These are phyloP conservation scores for Teratosphaeria epicoccoides DNA, from an alignment of 2,329 filamentous ascomycete genomes.

Conservation along the genomic window DNA sequence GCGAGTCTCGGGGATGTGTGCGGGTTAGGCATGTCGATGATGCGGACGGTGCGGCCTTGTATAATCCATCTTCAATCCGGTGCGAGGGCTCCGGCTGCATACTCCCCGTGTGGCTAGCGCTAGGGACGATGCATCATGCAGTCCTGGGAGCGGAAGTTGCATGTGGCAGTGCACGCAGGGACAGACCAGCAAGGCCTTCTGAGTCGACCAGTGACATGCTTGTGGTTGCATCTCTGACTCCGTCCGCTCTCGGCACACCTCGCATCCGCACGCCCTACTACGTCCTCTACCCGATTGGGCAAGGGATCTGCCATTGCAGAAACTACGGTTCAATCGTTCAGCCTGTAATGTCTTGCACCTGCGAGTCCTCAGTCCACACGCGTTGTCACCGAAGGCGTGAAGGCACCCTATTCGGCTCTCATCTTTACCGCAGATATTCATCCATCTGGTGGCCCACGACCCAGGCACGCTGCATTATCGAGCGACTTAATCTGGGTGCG, in stretches of 20 bases:
- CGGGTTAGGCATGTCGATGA: not conserved
- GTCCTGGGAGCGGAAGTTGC: not conserved
- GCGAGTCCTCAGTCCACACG: not conserved
- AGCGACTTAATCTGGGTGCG: not conserved
- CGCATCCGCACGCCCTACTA: not conserved
- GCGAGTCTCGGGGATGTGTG: not conserved
- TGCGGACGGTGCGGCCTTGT: not conserved
- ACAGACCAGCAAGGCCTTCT: not conserved
- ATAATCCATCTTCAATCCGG: not conserved
- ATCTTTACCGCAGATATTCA: not conserved
- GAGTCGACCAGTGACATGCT: not conserved
- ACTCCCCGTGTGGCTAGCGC: not conserved
- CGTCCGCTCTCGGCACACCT: not conserved
- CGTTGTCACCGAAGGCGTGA: not conserved
- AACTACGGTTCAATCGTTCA: conserved; percentile 2
- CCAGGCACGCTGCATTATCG: not conserved
- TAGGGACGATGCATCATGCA: not conserved
- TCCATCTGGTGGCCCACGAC: not conserved
- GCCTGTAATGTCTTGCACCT: not conserved
- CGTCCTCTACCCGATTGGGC: not conserved
- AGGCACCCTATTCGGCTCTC: not conserved
- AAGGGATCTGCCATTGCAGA: not conserved
- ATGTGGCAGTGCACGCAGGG: not conserved
- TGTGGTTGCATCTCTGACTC: not conserved
- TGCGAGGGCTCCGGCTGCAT: not conserved